Evolutionary conservation across 2,329 filamentous ascomycete species (phyloP).

Genomic region (Penicillium sp.): DNA sequence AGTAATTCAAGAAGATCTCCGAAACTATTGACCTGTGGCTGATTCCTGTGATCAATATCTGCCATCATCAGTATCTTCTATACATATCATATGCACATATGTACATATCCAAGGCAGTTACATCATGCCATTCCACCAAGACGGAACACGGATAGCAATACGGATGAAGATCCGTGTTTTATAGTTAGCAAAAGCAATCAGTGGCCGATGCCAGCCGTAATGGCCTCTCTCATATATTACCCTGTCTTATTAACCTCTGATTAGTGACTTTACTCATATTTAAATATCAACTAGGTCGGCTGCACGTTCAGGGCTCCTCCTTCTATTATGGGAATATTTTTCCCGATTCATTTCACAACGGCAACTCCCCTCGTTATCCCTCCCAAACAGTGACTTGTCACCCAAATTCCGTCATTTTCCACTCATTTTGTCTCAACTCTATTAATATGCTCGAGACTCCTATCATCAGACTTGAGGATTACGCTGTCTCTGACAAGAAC

Average conservation of each 20-base stretch:
- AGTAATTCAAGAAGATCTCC: background rate
- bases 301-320: too few species aligned
- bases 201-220: constrained; percentile 18
- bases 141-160: constrained; percentile 8
- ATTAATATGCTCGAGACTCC: constrained; percentile 27
- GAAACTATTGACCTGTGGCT: background rate
- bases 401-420: background rate
- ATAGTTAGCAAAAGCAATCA: constrained; percentile 17
- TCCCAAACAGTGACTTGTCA: background rate
- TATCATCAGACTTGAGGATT: constrained; percentile 59
- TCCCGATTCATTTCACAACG: background rate
- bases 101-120: background rate
- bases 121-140: background rate
- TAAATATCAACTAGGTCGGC: background rate
- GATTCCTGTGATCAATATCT: background rate
- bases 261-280: background rate
- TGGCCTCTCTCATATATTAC: background rate
- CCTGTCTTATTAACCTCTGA: background rate
- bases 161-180: constrained; percentile 22
- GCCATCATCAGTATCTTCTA: background rate
- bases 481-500: constrained; percentile 59
- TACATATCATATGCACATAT: too few species aligned
- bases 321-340: background rate
- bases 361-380: background rate
- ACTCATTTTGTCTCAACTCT: background rate